Conservation (phyloP, 23 red algal genomes). For the Gracilaria caudata region DNA sequence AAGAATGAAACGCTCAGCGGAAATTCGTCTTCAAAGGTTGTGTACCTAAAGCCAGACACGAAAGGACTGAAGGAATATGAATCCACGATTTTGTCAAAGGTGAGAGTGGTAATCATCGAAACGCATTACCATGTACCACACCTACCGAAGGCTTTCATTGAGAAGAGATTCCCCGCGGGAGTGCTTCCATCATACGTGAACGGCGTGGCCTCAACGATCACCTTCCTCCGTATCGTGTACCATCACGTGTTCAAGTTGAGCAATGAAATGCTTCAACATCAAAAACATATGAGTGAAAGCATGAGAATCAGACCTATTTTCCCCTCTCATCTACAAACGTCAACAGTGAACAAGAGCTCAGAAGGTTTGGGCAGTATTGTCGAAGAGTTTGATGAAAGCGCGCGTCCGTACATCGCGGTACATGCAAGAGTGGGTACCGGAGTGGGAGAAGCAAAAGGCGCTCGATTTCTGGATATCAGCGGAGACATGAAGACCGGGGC, state of each 20-base stretch:
- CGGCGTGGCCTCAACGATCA: not conserved
- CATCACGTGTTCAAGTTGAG: slow-evolving; percentile 30
- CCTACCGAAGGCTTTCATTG: not conserved
- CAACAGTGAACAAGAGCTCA: not conserved
- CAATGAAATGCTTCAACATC: not conserved
- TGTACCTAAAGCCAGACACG: not conserved
- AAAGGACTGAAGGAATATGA: not conserved
- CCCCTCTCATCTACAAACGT: not conserved
- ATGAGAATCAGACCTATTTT: slow-evolving; percentile 14
- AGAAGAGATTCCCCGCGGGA: not conserved
- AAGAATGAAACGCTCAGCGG: not conserved
- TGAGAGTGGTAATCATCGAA: not conserved
- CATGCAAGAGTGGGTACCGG: slow-evolving; percentile 32
- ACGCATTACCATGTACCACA: not conserved
- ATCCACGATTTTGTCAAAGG: not conserved
- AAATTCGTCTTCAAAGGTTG: not conserved
- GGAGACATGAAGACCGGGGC: slow-evolving; percentile 10
- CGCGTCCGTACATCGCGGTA: slow-evolving; percentile 37
- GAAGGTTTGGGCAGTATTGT: not conserved
- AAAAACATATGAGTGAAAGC: not conserved
- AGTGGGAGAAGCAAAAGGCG: slow-evolving; percentile 1
- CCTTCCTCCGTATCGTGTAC: slow-evolving; percentile 6
- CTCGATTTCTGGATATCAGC: slow-evolving; percentile 6
- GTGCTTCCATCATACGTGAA: not conserved
- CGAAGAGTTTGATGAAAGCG: not conserved